phyloP scores from a whole-genome alignment of 78 protist species.

The Cavenderia fasciculata region DNA sequence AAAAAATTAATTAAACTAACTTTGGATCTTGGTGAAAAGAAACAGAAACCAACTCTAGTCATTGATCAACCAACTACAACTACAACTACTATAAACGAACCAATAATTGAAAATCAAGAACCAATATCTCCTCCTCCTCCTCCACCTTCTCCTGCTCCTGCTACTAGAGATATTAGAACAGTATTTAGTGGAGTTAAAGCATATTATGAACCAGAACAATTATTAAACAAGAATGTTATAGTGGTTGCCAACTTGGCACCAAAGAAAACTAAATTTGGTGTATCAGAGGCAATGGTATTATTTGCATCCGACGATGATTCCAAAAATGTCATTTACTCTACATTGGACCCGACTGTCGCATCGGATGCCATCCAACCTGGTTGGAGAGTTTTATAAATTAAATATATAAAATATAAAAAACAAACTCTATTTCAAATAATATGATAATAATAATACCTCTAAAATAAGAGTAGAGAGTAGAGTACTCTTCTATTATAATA shows the following conservation, averaged over 20 bases:
- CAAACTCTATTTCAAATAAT: no score
- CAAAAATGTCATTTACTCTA: conserved; percentile 26
- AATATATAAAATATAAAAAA: neutral
- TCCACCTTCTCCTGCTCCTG: neutral
- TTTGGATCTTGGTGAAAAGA: conserved; percentile 38
- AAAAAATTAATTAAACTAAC: conserved; percentile 48
- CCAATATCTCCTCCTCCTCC: neutral
- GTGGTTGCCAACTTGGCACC: conserved; percentile 33
- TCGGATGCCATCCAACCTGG: conserved; percentile 12
- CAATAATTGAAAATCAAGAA: neutral
- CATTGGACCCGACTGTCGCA: no score
- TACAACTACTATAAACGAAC: neutral
- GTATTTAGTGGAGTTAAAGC: conserved; percentile 56
- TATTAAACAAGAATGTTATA: conserved; percentile 57
- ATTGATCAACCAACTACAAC: neutral
- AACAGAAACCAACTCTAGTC: neutral
- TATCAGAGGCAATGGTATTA: conserved; percentile 63
- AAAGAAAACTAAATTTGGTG: conserved; percentile 46
- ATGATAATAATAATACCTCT: neutral
- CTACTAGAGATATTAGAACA: conserved; percentile 57
- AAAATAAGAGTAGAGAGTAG: neutral
- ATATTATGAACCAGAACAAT: conserved; percentile 51
- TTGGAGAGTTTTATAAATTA: conserved; percentile 25
- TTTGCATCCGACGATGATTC: conserved; percentile 35
- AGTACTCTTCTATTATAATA: neutral